Evolutionary conservation across 108 stramenopile genomes (phyloP), one percentile per base, ranked within the genome.

Genomic region (Nitzschia inconspicua): DNA sequence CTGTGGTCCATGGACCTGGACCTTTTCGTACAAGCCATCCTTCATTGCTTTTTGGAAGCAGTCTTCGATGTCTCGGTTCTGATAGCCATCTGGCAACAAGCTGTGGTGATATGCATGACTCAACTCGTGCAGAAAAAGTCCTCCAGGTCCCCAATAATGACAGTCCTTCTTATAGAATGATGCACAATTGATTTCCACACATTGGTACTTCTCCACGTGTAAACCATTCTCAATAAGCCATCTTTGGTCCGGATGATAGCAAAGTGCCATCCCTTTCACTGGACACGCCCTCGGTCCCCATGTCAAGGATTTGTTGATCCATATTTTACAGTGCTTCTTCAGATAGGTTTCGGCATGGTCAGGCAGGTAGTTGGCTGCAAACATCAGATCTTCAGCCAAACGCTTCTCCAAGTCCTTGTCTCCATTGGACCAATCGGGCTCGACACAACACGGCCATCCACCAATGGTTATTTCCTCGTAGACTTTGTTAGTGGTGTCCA

Each of bases 61-160:
- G 7, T 82, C 57, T 16, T 51, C 32, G 34, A 96, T 76, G n/a
- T 82, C 78, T 13, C 46, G 32, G 65, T 92, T 91, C 53, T 83
- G 64, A 57, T 90, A 93, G 3, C 95, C 90, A 51, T 78, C 78
- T 1, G 56, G 61, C 7, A 84, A 43, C 63, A 70, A 66, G 5
- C 73, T 44, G 55, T 71, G 73, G 54, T 96, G 95, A 58, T 83
- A 96, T 1, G 95, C 95, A 73, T 96, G 95, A 31, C 69, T 55
- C 18, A 89, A 58, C 60, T 96, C 95, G 51, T 96, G 95, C 9
- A 93, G 20, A 49, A 93, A 47, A 5, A 90, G 32, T 8, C 91
- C 95, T 24, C 91, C 95, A 4, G 52, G 59, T 13, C 90, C 90
- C 95, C 95, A 93, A 1, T 78, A 47, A 35, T 83, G 55, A 42